Base-by-base conservation (phyloP, 2,329 filamentous ascomycete genomes). In the Boeremia exigua region DNA sequence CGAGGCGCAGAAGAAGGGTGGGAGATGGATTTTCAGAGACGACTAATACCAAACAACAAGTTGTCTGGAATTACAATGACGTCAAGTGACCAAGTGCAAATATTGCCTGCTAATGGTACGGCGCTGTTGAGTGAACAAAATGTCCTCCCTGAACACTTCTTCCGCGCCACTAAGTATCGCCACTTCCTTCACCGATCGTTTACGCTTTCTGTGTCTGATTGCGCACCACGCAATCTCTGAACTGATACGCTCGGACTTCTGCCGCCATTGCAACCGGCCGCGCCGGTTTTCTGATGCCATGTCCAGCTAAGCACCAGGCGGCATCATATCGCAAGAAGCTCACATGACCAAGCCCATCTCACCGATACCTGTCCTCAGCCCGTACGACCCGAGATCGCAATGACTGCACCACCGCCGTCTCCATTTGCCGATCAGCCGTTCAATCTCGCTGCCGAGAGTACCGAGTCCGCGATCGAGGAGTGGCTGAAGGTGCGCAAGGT, bases 11-110 rank as follows among this genome's bases (percentile, higher is more conserved):
- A 85, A 88, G 29, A 84, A 85, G 2, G 86, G 85, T 5, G 93
- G 93, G 0, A 81, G 84, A 59, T 98, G 90, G 88, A 73, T 89
- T 6, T 97, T 96, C 69, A 84, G 85, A 61, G 93, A 97, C 73
- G 93, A 96, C 74, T 89, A 48, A 66, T 11, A 25, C 6, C 7
- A n/a, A 25, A 6, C 14, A 2, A 7, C 6, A 6, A n/a, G 3
- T 17, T 3, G 7, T 25, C 32, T 29, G 27, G 12, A 27, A 8
- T 28, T 2, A 11, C n/a, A 6, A 37, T 37, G n/a, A 23, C 3
- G 3, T 23, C 3, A 23, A 23, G 19, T 23, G 6, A 32, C 12
- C 19, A 25, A 30, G 19, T 30, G 11, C 12, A 4, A 38, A 17
- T 17, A 45, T 7, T 10, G 12, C 19, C 14, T 17, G 36, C 37